Evolutionary conservation across 306 rosid genomes (phyloP), one percentile per base, ranked within the genome.

Genomic region (Vigna trinervia): DNA sequence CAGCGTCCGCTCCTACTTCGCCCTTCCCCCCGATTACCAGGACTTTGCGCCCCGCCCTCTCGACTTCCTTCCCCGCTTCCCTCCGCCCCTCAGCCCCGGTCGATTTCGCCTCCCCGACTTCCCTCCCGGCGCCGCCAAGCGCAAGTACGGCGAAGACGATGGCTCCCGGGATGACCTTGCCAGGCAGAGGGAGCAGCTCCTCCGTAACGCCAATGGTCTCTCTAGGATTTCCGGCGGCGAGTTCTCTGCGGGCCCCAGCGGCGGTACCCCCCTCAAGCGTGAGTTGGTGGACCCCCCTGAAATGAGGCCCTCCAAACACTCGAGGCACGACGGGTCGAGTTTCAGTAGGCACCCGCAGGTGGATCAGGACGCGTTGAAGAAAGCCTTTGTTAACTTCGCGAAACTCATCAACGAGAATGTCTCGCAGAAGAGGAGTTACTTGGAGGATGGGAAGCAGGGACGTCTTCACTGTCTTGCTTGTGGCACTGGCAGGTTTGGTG

Each of bases 21-120:
- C 98, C 26, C 98, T 96, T 12, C 98, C 99, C 1, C 92, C 85
- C 0, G 98, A 96, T 80, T 96, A 93, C 74, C 96, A 84, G 13
- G 96, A 93, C 26, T 90, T 93, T 67, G 74, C 84, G 1, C 86
- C 87, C 0, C 90, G 80, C 11, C 92, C 84, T 8, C 72, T 85
- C 34, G 80, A 36, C 87, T 84, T 58, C 39, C 87, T 81, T 28
- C 83, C 80, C 0, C 85, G 85, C 28, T 62, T 34, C 46, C 45
- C 67, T 30, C 67, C 67, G 0, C 87, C 79, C 15, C 62, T 47
- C 73, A 79, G 84, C 50, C 88, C 86, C 0, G 72, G 38, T 19
- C 53, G 39, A 11, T 45, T 68, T 52, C 83, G 67, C 22, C 82
- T 73, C 22, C 91, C 76, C 10, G 96, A 90, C 53, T 92, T 74